Evolutionary conservation across 2,329 filamentous ascomycete genomes (phyloP).

Genomic region (Aspergillus awamori): DNA sequence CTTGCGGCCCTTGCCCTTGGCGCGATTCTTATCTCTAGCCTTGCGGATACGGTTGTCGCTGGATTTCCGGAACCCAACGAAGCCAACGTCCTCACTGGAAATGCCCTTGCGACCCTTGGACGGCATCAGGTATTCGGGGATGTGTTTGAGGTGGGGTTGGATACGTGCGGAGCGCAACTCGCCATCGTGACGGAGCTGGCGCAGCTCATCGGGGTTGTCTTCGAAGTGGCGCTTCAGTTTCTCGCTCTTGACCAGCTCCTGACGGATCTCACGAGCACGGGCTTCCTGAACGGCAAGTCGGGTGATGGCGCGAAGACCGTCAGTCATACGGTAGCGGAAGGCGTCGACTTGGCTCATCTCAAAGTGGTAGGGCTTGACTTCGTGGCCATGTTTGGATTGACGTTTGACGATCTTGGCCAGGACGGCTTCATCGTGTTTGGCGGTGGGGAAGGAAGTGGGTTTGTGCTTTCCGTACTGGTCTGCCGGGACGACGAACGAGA

Average conservation of each 20-base stretch:
- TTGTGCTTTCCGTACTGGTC: constrained; percentile 86
- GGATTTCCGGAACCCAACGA: constrained; percentile 66
- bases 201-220: constrained; percentile 88
- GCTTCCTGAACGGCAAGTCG: constrained; percentile 88
- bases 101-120: constrained; percentile 71
- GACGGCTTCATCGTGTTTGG: constrained; percentile 82
- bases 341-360: constrained; percentile 92
- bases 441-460: constrained; percentile 73
- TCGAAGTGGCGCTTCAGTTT: constrained; percentile 95
- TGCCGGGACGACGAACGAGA: constrained; percentile 90
- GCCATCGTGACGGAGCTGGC: constrained; percentile 85
- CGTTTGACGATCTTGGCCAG: constrained; percentile 77
- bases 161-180: constrained; percentile 81
- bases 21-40: constrained; percentile 48
- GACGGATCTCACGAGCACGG: constrained; percentile 79
- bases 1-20: constrained; percentile 53
- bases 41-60: constrained; percentile 57
- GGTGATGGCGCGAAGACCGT: constrained; percentile 87
- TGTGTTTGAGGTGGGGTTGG: constrained; percentile 88
- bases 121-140: constrained; percentile 91
- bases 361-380: constrained; percentile 88
- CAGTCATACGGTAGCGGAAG: constrained; percentile 92
- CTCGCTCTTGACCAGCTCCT: constrained; percentile 90
- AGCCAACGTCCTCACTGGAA: constrained; percentile 69
- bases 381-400: constrained; percentile 76